Evolutionary conservation across 2,329 filamentous ascomycete species (phyloP), one percentile per base, ranked within the genome.

Genomic region (Coniochaeta pulveracea): DNA sequence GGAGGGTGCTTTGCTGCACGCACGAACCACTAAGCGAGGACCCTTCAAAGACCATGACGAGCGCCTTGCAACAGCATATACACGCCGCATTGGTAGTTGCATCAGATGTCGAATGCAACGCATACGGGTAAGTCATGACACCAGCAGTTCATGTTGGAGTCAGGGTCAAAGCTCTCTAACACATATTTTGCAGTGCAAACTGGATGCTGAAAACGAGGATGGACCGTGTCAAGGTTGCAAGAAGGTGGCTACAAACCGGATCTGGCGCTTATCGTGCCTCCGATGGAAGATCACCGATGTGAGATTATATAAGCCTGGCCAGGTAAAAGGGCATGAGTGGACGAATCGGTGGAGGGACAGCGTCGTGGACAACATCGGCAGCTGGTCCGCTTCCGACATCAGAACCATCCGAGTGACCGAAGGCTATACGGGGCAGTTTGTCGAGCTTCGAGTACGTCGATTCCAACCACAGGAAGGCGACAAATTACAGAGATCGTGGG

Each of bases 81-180:
- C 71, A 3, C 60, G 72, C 37, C 67, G 65, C 34, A 66, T 71
- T 12, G 71, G 70, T 7, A 72, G 68, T 14, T 77, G 72, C 43
- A 66, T 76, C 37, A 60, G 72, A 27, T 77, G 72, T 40, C 61
- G 69, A 32, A 74, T 76, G 68, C 72, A 76, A 42, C 62, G 71
- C 26, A 75, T 76, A 43, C 63, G 72, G 31, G 72, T 76, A 50
- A 61, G 69, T 12, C 12, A 56, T n/a, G n/a, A n/a, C n/a, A n/a
- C n/a, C n/a, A n/a, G n/a, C n/a, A n/a, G n/a, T n/a, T n/a, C n/a
- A n/a, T n/a, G n/a, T n/a, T n/a, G n/a, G n/a, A n/a, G n/a, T n/a
- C n/a, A n/a, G n/a, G n/a, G n/a, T n/a, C n/a, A n/a, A n/a, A n/a
- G n/a, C n/a, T n/a, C n/a, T n/a, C n/a, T n/a, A n/a, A n/a, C n/a